Evolutionary conservation across 2,329 filamentous ascomycete species (phyloP).

Genomic region (Colletotrichum caudatum): DNA sequence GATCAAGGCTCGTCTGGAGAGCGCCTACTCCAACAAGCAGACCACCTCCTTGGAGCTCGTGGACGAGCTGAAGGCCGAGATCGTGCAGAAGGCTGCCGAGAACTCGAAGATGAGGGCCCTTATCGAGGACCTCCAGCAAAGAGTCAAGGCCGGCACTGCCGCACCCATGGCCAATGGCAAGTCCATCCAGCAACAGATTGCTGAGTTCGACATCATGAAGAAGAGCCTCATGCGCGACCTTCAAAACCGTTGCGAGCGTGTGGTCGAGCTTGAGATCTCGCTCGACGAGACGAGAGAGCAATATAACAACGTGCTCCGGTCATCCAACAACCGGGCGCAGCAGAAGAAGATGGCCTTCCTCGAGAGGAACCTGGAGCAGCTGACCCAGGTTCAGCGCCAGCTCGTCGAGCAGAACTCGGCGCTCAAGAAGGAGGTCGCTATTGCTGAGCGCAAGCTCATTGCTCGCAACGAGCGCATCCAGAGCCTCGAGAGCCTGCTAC

Average conservation of each 20-base stretch:
- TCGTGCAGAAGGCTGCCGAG: constrained; percentile 83
- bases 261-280: constrained; percentile 97
- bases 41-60: constrained; percentile 79
- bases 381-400: constrained; percentile 96
- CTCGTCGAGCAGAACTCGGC: constrained; percentile 97
- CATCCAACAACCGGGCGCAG: constrained; percentile 97
- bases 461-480: constrained; percentile 97
- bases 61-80: constrained; percentile 81
- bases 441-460: constrained; percentile 96
- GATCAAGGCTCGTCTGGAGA: constrained; percentile 82
- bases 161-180: constrained; percentile 82
- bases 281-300: constrained; percentile 97
- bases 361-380: constrained; percentile 96
- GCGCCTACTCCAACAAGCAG: constrained; percentile 81
- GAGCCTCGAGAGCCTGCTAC: constrained; percentile 89
- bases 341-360: constrained; percentile 99
- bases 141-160: constrained; percentile 71
- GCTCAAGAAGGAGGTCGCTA: constrained; percentile 98
- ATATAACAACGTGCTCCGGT: constrained; percentile 97
- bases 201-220: constrained; percentile 99
- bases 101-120: constrained; percentile 83
- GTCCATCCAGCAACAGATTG: constrained; percentile 96
- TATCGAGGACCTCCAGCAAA: constrained; percentile 82
- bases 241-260: constrained; percentile 97
- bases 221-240: constrained; percentile 99